A percentile compares a stretch with the other conserved stretches of the same genome.
Evolutionary conservation across 352 stramenopile genomes (phyloP).

Genomic region (Pythium sp.): DNA sequence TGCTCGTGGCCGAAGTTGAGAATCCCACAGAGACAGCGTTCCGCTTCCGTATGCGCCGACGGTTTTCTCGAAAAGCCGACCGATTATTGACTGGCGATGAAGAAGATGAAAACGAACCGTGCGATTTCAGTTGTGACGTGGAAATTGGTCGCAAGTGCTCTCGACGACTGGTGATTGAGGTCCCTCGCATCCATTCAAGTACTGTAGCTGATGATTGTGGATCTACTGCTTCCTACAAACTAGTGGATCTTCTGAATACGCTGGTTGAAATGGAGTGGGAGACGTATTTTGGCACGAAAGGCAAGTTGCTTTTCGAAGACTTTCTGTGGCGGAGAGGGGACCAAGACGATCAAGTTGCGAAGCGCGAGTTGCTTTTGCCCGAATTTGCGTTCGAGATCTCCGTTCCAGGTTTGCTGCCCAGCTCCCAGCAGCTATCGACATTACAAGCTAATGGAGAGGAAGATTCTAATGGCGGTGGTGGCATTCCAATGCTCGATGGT

Average conservation of each 20-base stretch:
- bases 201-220: background rate
- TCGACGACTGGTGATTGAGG: conserved; percentile 38
- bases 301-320: conserved; percentile 21
- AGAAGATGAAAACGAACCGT: background rate
- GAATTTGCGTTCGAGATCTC: conserved; percentile 33
- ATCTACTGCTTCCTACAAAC: background rate
- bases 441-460: background rate
- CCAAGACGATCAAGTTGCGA: background rate
- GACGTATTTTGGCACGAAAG: conserved; percentile 48
- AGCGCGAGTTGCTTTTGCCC: conserved; percentile 30
- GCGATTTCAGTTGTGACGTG: conserved; percentile 21
- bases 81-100: background rate
- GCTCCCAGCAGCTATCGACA: background rate
- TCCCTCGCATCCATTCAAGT: conserved; percentile 24
- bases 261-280: conserved; percentile 50
- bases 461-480: background rate
- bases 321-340: conserved; percentile 12
- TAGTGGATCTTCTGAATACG: conserved; percentile 33
- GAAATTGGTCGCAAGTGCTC: conserved; percentile 54
- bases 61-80: background rate
- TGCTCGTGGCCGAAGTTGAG: conserved; percentile 48
- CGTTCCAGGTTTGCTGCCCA: background rate
- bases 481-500: conserved; percentile 8
- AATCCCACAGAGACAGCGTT: conserved; percentile 78
- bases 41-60: conserved; percentile 32